Conservation (phyloP, 208 protist genomes). For the Naegleria lovaniensis region DNA sequence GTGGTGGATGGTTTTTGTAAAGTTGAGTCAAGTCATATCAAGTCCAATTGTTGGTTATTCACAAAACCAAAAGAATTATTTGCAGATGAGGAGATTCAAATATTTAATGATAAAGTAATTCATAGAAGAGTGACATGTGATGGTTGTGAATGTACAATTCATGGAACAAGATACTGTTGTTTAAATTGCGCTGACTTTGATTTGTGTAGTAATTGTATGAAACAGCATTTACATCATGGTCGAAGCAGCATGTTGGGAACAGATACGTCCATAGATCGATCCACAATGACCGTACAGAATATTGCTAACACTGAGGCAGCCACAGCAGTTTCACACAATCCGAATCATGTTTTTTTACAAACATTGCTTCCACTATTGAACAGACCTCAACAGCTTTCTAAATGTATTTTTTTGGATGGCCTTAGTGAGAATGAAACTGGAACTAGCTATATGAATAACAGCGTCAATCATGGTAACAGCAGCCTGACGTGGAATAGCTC, state of each 20-base stretch:
- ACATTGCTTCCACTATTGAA: background rate
- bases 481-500: too few species aligned
- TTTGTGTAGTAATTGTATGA: conserved; percentile 1
- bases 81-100: background rate
- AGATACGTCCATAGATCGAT: too few species aligned
- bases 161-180: background rate
- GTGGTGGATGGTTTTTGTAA: background rate
- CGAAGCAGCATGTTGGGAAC: background rate
- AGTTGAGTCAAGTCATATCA: background rate
- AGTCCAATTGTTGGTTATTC: background rate
- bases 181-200: background rate
- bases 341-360: conserved; percentile 1
- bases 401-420: background rate
- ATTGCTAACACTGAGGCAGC: background rate
- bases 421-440: background rate
- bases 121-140: background rate
- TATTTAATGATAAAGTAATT: background rate
- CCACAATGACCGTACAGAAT: background rate
- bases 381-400: background rate
- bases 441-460: too few species aligned
- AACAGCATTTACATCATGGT: background rate
- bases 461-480: too few species aligned
- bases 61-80: background rate
- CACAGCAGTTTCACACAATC: background rate
- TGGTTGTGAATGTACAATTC: background rate